Evolutionary conservation across 768 basidiomycete species (phyloP).

Genomic region (Tubosaeta brunneosetosa): DNA sequence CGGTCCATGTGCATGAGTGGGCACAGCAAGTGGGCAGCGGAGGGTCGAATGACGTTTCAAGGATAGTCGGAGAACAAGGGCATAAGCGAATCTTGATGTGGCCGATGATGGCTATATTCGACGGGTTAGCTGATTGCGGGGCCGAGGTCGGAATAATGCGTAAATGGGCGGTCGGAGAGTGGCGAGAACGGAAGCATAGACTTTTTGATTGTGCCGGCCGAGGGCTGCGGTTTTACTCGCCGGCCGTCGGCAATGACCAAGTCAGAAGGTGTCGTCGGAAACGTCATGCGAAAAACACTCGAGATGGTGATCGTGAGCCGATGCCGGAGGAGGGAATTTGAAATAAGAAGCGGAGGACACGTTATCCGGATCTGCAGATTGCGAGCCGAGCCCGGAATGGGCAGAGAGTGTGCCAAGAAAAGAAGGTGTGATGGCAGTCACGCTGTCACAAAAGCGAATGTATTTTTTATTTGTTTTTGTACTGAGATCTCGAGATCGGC

Average conservation of each 20-base stretch:
- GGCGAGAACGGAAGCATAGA: conserved; percentile 12
- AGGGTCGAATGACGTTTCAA: conserved; percentile 8
- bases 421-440: conserved; percentile 8
- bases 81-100: conserved; percentile 13
- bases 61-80: conserved; percentile 8
- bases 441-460: conserved; percentile 17
- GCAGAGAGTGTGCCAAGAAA: conserved; percentile 11
- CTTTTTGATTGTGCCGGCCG: conserved; percentile 17
- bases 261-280: not conserved
- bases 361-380: conserved; percentile 34
- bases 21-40: not conserved
- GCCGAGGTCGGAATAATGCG: conserved; percentile 16
- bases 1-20: not conserved
- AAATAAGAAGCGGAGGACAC: conserved; percentile 30
- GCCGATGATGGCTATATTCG: conserved; percentile 1
- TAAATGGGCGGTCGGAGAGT: conserved; percentile 3
- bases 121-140: conserved; percentile 14
- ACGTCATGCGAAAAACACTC: not conserved
- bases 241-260: not conserved
- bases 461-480: not conserved
- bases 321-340: conserved; percentile 15
- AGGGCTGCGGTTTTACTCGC: not conserved
- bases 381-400: conserved; percentile 9
- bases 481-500: not conserved
- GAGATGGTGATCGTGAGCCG: conserved; percentile 12